Conservation (phyloP, 345 rosid species). For the Sonneratia alba region DNA sequence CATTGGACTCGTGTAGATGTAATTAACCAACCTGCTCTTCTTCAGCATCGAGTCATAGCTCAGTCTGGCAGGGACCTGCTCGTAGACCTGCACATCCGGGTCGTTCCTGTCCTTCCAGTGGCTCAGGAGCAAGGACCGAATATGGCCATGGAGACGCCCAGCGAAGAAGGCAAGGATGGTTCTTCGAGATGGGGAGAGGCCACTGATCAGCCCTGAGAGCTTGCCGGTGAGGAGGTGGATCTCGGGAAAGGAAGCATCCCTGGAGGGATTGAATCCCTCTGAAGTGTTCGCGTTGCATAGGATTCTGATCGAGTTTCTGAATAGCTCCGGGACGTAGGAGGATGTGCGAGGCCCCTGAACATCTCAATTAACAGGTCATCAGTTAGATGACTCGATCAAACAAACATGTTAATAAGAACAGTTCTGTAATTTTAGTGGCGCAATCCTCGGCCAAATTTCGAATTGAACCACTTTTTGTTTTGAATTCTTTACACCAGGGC, state of each 20-base stretch:
- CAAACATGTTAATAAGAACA: not conserved
- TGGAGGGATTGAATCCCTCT: slow-evolving; percentile 61
- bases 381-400: not conserved
- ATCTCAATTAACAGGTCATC: not conserved
- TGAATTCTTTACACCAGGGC: too few relatives aligned
- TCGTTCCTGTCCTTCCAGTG: slow-evolving; percentile 52
- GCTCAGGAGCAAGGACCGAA: slow-evolving; percentile 37
- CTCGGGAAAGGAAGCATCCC: slow-evolving; percentile 68
- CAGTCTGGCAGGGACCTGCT: slow-evolving; percentile 25
- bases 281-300: slow-evolving; percentile 75
- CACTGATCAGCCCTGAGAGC: slow-evolving; percentile 33
- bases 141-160: slow-evolving; percentile 57
- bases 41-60: slow-evolving; percentile 43
- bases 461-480: not conserved
- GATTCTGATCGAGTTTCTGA: slow-evolving; percentile 57
- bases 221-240: slow-evolving; percentile 55
- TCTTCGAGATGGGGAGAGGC: slow-evolving; percentile 32
- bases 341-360: slow-evolving; percentile 57
- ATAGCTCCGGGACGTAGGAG: slow-evolving; percentile 47
- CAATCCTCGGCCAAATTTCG: not conserved
- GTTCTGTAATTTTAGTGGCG: not conserved
- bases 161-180: slow-evolving; percentile 62
- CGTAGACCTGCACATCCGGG: slow-evolving; percentile 45
- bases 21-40: slow-evolving; percentile 28
- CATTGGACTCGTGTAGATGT: not conserved